A percentile compares a stretch with the other conserved stretches of the same genome.
These are phyloP conservation scores for Talaromyces ruber DNA, from an alignment of 495 filamentous ascomycete genomes.

Conservation along the genomic window DNA sequence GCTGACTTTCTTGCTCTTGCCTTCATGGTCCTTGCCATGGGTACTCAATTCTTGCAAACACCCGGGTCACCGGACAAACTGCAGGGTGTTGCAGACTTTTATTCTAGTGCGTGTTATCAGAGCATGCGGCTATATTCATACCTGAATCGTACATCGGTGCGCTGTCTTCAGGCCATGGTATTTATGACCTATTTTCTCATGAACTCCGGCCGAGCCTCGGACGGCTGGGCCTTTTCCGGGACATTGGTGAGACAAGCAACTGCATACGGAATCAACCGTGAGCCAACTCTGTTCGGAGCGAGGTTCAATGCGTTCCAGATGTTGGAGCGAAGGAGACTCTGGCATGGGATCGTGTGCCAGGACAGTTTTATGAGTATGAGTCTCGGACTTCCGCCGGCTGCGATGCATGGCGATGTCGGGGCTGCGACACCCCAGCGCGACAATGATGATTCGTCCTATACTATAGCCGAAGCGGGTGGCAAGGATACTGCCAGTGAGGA, in stretches of 20 bases:
- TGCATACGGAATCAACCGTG: slow-evolving; percentile 66
- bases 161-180: slow-evolving; percentile 67
- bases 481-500: slow-evolving; percentile 31
- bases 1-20: slow-evolving; percentile 54
- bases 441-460: slow-evolving; percentile 34
- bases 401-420: slow-evolving; percentile 63
- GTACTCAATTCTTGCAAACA: slow-evolving; percentile 59
- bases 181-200: slow-evolving; percentile 67
- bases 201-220: slow-evolving; percentile 68
- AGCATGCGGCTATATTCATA: slow-evolving; percentile 59
- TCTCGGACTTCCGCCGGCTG: slow-evolving; percentile 58
- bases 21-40: slow-evolving; percentile 62
- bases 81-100: slow-evolving; percentile 67
- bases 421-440: slow-evolving; percentile 53
- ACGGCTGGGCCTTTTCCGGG: slow-evolving; percentile 68
- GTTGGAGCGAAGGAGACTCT: slow-evolving; percentile 61
- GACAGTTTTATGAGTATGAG: slow-evolving; percentile 73
- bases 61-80: slow-evolving; percentile 41
- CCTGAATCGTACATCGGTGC: slow-evolving; percentile 54
- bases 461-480: slow-evolving; percentile 32
- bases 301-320: slow-evolving; percentile 53
- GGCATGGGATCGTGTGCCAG: slow-evolving; percentile 67
- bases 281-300: slow-evolving; percentile 59
- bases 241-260: slow-evolving; percentile 63
- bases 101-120: slow-evolving; percentile 55